Evolutionary conservation across 805 yeast genomes (phyloP), one percentile per base, ranked within the genome.

Genomic region (Ogataea haglerorum): DNA sequence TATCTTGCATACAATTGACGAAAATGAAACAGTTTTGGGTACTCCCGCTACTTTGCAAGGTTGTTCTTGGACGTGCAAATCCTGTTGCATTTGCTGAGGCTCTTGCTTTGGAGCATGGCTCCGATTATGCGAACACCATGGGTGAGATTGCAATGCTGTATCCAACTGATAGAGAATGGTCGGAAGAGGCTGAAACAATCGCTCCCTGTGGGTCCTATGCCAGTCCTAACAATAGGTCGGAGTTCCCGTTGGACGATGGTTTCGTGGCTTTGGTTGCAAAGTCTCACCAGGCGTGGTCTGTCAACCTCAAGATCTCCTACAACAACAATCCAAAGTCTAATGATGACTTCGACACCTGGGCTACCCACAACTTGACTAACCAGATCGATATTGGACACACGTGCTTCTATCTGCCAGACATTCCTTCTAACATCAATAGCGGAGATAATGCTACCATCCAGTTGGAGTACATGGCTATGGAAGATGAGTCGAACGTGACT

Each of bases 371-470:
- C 40, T 63, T 67, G 38, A 53, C 70, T 36, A 57, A 56, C 36
- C 67, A 67, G 46, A 49, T 69, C 34, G 67, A 63, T 49, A 63
- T 66, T 28, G 76, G 75, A 23, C 76, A 70, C 56, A 63, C 71
- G 33, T 70, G 76, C 58, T 70, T 62, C 63, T 62, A 62, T 52
- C 47, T 69, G 56, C 74, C 74, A 38, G 72, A 70, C 38, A 65
- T 52, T 43, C 69, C 72, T 34, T 58, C 64, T 14, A 38, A 48
- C 26, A 54, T 69, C 43, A 54, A 54, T 28, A 45, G 59, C 18
- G 75, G 75, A 43, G 67, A 64, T 46, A 51, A 57, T 37, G 76
- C 73, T 18, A 70, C 76, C 24, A 62, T 70, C 48, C 75, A 70
- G 57, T 61, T 69, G 40, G 65, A 60, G 50, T 70, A 70, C 55